Evolutionary conservation across 2,329 filamentous ascomycete species (phyloP).

Genomic region (Alternaria sp.): DNA sequence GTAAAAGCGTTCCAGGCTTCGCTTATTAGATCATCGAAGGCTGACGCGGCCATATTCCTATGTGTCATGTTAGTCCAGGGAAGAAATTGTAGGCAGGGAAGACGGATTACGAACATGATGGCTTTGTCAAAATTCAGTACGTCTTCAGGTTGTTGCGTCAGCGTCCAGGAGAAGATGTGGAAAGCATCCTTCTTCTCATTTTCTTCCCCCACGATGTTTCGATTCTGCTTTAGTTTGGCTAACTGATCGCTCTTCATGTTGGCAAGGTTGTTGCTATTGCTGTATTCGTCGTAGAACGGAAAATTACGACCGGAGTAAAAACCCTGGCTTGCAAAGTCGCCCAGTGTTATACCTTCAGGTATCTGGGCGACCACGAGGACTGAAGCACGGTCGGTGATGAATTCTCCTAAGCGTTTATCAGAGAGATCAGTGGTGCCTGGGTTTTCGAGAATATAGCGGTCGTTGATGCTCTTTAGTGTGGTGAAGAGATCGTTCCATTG

Average conservation of each 20-base stretch:
- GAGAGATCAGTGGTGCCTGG: slow-evolving; percentile 42
- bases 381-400: slow-evolving; percentile 48
- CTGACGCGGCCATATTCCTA: slow-evolving; percentile 38
- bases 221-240: slow-evolving; percentile 44
- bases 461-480: slow-evolving; percentile 53
- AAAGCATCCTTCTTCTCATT: slow-evolving; percentile 41
- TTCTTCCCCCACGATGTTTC: slow-evolving; percentile 37
- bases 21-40: slow-evolving; percentile 44
- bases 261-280: slow-evolving; percentile 43
- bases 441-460: slow-evolving; percentile 45
- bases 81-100: too few relatives aligned
- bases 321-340: slow-evolving; percentile 44
- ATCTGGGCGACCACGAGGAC: slow-evolving; percentile 49
- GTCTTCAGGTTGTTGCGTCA: slow-evolving; percentile 47
- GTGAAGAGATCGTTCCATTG: slow-evolving; percentile 57
- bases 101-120: slow-evolving; percentile 29
- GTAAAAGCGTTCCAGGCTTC: slow-evolving; percentile 46
- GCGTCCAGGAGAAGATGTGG: slow-evolving; percentile 49
- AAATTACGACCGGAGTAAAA: slow-evolving; percentile 48
- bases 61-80: neutral
- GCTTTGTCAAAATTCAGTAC: slow-evolving; percentile 44
- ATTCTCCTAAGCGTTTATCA: slow-evolving; percentile 45
- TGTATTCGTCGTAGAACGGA: slow-evolving; percentile 47
- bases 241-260: slow-evolving; percentile 51
- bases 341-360: slow-evolving; percentile 37